Base-by-base conservation (phyloP, 768 basidiomycete genomes). In the Amanita molliuscula region DNA sequence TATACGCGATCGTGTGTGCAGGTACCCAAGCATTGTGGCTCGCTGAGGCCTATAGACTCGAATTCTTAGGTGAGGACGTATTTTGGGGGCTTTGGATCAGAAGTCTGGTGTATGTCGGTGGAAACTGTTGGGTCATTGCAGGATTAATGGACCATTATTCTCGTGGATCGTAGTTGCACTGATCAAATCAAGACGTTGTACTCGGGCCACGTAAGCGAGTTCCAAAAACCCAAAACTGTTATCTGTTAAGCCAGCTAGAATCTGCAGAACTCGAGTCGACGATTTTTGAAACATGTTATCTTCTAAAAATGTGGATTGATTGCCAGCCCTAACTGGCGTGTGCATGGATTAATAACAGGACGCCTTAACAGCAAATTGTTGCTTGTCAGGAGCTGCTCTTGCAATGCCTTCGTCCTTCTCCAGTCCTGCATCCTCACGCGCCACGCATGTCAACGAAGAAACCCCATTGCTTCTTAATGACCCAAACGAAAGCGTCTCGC, bases 11-110 rank as follows among this genome's bases (percentile, higher is more conserved):
- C 1, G 68, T 82, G 1, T 99, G 95, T 95, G 69, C 78, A 0
- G 79, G 75, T 0, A 77, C 76, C 7, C 94, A 97, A 69, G 91
- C 77, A 0, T 53, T 93, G 16, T 99, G 96, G 96, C 76, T 98
- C 1, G 74, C 74, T n/a, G 83, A 87, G 55, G 96, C 93, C 0
- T 98, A 93, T 66, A 75, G 76, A 51, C 76, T 99, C 11, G 96
- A 99, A 62, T 93, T 98, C 62, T 63, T 88, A 25, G 93, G 87
- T 0, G 62, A 80, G 51, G 70, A 79, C 46, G 87, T 88, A 9
- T 92, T 83, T 64, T 67, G 80, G 25, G 65, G 71, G 11, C 68
- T 98, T 13, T 99, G 96, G 96, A 45, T 76, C 8, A 74, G 88
- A 37, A 77, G 94, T 11, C 61, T 94, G 47, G 57, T 80, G 1